A percentile compares a stretch with the other conserved stretches of the same genome.
phyloP scores from a whole-genome alignment of 306 rosid species.

The Begonia masoniana region DNA sequence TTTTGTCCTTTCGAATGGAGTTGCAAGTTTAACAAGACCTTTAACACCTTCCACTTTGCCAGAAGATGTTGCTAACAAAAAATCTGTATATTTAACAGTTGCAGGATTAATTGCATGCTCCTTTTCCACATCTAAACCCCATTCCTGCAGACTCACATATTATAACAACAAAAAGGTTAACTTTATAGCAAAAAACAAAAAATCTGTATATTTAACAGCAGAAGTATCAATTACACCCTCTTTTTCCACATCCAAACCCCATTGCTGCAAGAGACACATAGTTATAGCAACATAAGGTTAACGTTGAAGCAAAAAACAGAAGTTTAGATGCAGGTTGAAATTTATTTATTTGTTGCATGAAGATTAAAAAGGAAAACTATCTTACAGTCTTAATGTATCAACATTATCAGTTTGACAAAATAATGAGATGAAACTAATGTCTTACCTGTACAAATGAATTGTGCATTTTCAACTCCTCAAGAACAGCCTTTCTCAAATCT shows the following conservation, averaged over 20 bases:
- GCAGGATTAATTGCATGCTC: slow-evolving; percentile 53
- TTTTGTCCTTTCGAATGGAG: slow-evolving; percentile 97
- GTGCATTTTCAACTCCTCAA: slow-evolving; percentile 56
- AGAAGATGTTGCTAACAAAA: slow-evolving; percentile 89
- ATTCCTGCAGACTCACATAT: slow-evolving; percentile 42
- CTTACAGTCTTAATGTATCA: no score
- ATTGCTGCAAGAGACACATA: slow-evolving; percentile 40
- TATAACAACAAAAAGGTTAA: no score
- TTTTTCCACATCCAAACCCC: slow-evolving; percentile 54
- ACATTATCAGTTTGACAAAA: no score
- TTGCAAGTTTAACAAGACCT: slow-evolving; percentile 88
- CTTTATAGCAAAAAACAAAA: no score
- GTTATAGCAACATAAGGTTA: no score
- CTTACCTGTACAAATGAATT: slow-evolving; percentile 55
- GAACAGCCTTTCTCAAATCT: slow-evolving; percentile 26
- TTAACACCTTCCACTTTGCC: slow-evolving; percentile 87
- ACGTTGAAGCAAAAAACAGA: no score
- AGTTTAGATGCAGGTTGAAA: no score
- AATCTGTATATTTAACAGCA: slow-evolving; percentile 69
- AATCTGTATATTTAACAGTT: slow-evolving; percentile 70
- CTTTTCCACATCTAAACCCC: slow-evolving; percentile 56
- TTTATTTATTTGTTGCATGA: no score
- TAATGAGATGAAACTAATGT: not conserved
- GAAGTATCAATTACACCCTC: slow-evolving; percentile 49
- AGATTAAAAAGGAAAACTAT: no score